phyloP scores from a whole-genome alignment of 352 stramenopile genomes.

The Phytophthora constricta region DNA sequence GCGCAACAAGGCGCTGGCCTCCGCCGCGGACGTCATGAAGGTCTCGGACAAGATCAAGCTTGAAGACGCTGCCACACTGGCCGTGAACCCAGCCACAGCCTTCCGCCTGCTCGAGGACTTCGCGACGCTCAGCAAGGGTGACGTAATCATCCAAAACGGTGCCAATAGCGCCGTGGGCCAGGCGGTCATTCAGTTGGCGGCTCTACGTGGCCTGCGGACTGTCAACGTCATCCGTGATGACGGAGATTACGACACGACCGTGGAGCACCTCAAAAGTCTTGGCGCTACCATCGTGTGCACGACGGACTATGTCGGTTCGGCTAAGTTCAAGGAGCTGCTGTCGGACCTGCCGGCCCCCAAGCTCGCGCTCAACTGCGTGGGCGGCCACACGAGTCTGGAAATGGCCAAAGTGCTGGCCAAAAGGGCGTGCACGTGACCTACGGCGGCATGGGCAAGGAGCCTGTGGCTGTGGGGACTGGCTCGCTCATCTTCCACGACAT shows the following conservation, averaged over 20 bases:
- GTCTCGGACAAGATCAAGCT: constrained; percentile 87
- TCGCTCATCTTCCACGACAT: constrained; percentile 91
- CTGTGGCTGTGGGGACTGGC: constrained; percentile 67
- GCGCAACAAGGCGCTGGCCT: constrained; percentile 72
- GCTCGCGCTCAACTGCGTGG: constrained; percentile 85
- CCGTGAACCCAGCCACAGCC: constrained; percentile 86
- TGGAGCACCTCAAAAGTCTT: constrained; percentile 82
- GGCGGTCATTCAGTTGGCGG: constrained; percentile 90
- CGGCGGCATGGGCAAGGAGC: constrained; percentile 81
- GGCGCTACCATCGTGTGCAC: constrained; percentile 80
- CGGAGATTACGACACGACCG: constrained; percentile 77
- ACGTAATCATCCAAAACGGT: constrained; percentile 92
- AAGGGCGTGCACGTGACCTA: constrained; percentile 85
- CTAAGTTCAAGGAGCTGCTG: constrained; percentile 87
- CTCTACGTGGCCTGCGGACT: constrained; percentile 87
- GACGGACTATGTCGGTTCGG: constrained; percentile 74
- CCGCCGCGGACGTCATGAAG: constrained; percentile 71
- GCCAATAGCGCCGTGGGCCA: constrained; percentile 89
- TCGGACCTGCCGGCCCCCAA: constrained; percentile 84
- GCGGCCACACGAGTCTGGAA: constrained; percentile 71
- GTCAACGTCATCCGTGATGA: constrained; percentile 91
- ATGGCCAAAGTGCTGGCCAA: constrained; percentile 75
- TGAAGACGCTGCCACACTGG: constrained; percentile 83
- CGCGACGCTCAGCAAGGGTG: constrained; percentile 69
- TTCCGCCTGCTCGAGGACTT: constrained; percentile 91